phyloP scores from a whole-genome alignment of 345 rosid species.

The Cochlearia excelsa region DNA sequence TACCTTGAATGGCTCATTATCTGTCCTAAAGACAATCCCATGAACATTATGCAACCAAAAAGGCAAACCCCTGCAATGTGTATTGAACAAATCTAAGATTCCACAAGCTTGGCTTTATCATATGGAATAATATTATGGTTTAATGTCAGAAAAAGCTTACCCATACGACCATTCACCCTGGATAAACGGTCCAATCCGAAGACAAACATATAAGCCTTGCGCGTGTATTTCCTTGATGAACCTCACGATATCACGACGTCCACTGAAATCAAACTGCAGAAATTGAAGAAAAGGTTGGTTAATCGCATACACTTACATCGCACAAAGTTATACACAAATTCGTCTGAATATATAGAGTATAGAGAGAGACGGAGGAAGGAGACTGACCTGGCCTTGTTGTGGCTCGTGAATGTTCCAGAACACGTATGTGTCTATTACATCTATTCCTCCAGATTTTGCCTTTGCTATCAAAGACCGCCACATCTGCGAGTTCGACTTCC shows the following conservation, averaged over 20 bases:
- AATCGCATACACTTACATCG: not conserved
- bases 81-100: no score
- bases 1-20: slow-evolving; percentile 84
- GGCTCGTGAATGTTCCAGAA: slow-evolving; percentile 94
- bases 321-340: not conserved
- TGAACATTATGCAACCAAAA: slow-evolving; percentile 76
- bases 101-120: slow-evolving; percentile 3
- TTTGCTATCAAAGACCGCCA: slow-evolving; percentile 77
- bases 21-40: slow-evolving; percentile 66
- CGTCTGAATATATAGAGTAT: not conserved
- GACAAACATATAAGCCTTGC: slow-evolving; percentile 64
- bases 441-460: slow-evolving; percentile 80
- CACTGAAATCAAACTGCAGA: slow-evolving; percentile 71
- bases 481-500: slow-evolving; percentile 51
- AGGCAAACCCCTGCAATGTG: slow-evolving; percentile 61
- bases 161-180: slow-evolving; percentile 85
- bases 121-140: not conserved
- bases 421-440: slow-evolving; percentile 83
- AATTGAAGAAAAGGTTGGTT: not conserved
- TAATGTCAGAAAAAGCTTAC: slow-evolving; percentile 31
- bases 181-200: slow-evolving; percentile 82
- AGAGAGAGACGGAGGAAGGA: not conserved
- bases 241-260: slow-evolving; percentile 57
- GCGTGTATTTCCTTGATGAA: slow-evolving; percentile 64
- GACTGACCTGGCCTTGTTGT: slow-evolving; percentile 60